Base-by-base conservation (phyloP, 2,329 filamentous ascomycete genomes). In the Zelopaecilomyces penicillatus region DNA sequence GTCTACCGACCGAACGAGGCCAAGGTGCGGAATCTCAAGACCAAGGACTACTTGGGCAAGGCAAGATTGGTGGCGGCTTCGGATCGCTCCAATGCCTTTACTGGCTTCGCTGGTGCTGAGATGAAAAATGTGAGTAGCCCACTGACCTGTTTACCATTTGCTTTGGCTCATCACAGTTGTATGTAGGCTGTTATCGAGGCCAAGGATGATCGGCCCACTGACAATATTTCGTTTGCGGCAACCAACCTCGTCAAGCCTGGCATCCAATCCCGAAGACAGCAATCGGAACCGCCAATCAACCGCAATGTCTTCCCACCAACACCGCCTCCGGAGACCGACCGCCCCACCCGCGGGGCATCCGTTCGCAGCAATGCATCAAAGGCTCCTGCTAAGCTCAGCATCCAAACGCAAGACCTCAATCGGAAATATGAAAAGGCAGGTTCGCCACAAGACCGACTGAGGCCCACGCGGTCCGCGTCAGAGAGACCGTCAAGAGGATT, bases 1-100 rank as follows among this genome's bases (percentile, higher is more conserved):
- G 79, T 98, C 11, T 98, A 97, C 66, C 77, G 93, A 47, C 93
- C 93, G 26, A 97, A 96, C 61, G 90, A 95, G 58, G 90, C 93
- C 51, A 98, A 98, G 67, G 93, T 98, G 54, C 94, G 94, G 67
- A 98, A 98, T 59, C 73, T 98, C 57, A 95, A 96, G 72, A 87
- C 89, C 26, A 97, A 97, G 64, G 90, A 98, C 61, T 98, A 98
- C 58, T 80, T 98, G 4, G 93, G 93, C 49, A 96, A 96, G 66
- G 89, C 93, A n/a, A 80, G 88, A 48, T 73, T 98, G 31, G 87
- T 98, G 6, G 93, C 93, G 27, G 86, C 90, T 28, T 87, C 87
- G 1, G 88, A 95, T 57, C 77, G 83, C 44, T 70, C 77, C 52
- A 91, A 90, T 64, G 84, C 82, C 28, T 93, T 87, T 57, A 91